Evolutionary conservation across 148 eudicot species (phyloP).

Genomic region (Camellia sinensis): DNA sequence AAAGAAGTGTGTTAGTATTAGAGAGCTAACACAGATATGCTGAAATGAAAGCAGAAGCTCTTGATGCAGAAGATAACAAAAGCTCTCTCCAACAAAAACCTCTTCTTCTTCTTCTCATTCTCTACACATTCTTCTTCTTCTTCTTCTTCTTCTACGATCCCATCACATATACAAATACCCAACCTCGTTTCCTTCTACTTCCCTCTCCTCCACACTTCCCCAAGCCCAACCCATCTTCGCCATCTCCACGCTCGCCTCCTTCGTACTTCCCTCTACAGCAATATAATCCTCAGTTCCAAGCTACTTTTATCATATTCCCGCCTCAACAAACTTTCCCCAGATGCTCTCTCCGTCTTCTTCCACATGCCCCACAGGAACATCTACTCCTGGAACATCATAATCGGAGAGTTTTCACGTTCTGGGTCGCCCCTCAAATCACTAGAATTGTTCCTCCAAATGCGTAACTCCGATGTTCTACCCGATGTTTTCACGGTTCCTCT

Average conservation of each 20-base stretch:
- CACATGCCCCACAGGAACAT: conserved; percentile 12
- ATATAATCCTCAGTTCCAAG: conserved; percentile 14
- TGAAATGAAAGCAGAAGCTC: not conserved
- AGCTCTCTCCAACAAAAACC: not conserved
- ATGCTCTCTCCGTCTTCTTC: conserved; percentile 1
- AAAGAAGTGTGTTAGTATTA: no score
- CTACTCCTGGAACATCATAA: conserved; percentile 13
- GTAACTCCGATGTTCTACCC: not conserved
- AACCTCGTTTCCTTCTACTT: conserved; percentile 7
- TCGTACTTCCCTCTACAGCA: conserved; percentile 1
- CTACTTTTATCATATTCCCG: conserved; percentile 10
- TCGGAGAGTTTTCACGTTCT: conserved; percentile 12
- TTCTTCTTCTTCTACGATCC: not conserved
- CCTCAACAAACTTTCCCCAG: not conserved
- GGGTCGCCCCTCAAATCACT: not conserved
- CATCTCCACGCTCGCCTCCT: conserved; percentile 14
- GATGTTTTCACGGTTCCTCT: conserved; percentile 14
- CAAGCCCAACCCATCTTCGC: not conserved
- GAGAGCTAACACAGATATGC: no score
- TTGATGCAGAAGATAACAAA: not conserved
- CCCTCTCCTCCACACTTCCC: conserved; percentile 2
- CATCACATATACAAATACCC: not conserved
- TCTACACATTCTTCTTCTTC: no score
- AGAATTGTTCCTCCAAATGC: not conserved
- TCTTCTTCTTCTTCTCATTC: not conserved